These are phyloP conservation scores for Myochromella boudieri DNA, from an alignment of 768 basidiomycete species.

Conservation along the genomic window DNA sequence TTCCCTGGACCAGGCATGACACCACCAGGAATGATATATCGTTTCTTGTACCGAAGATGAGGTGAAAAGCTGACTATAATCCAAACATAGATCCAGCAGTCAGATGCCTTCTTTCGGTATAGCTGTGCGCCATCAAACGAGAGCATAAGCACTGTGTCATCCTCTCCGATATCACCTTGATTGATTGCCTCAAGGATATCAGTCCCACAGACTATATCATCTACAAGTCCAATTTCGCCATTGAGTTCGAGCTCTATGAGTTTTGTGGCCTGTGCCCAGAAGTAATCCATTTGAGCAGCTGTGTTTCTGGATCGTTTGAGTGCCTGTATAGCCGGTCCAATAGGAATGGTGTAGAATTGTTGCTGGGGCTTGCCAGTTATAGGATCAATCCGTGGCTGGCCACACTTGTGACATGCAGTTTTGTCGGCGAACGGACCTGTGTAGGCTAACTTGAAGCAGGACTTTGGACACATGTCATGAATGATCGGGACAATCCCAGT, in stretches of 20 bases:
- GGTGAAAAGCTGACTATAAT: conserved; percentile 25
- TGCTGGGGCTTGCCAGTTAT: conserved; percentile 8
- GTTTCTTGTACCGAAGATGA: conserved; percentile 25
- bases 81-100: conserved; percentile 27
- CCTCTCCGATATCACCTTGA: neutral
- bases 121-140: conserved; percentile 34
- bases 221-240: conserved; percentile 7
- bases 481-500: conserved; percentile 9
- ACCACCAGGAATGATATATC: conserved; percentile 25
- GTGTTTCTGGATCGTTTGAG: conserved; percentile 14
- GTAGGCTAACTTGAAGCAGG: conserved; percentile 11
- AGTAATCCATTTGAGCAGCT: conserved; percentile 10
- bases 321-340: conserved; percentile 23
- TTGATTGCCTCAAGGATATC: conserved; percentile 7
- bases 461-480: conserved; percentile 11
- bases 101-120: conserved; percentile 24
- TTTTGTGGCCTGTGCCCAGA: neutral
- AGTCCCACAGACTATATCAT: conserved; percentile 10
- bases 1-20: conserved; percentile 30
- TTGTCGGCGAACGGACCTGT: conserved; percentile 3
- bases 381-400: conserved; percentile 8
- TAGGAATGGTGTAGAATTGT: conserved; percentile 21
- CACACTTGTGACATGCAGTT: conserved; percentile 8
- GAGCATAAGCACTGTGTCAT: conserved; percentile 27
- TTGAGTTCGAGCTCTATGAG: conserved; percentile 1